phyloP scores from a whole-genome alignment of 805 yeast genomes.

The Pichia exigua region DNA sequence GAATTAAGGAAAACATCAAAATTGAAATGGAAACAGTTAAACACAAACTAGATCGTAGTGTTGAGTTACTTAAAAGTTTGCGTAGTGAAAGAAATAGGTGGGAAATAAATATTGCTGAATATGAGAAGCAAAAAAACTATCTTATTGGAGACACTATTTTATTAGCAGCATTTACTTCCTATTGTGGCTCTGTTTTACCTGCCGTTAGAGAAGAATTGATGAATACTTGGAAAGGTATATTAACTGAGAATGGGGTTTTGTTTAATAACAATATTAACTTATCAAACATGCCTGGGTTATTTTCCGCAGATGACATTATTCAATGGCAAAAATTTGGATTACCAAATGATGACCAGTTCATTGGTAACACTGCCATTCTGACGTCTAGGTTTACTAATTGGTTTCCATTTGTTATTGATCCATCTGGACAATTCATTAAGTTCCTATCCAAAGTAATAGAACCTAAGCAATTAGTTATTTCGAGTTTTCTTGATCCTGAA shows the following conservation, averaged over 20 bases:
- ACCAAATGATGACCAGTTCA: constrained; percentile 48
- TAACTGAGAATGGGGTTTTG: constrained; percentile 31
- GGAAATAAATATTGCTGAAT: constrained; percentile 50
- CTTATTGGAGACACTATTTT: constrained; percentile 62
- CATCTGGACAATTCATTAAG: constrained; percentile 41
- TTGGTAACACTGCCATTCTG: constrained; percentile 58
- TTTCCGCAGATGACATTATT: constrained; percentile 33
- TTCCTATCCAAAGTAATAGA: constrained; percentile 30
- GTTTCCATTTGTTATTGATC: constrained; percentile 66
- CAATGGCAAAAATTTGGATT: constrained; percentile 49
- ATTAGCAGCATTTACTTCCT: constrained; percentile 52
- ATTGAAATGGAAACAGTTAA: constrained; percentile 59
- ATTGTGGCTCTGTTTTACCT: constrained; percentile 43
- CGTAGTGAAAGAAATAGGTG: constrained; percentile 67
- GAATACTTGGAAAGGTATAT: constrained; percentile 19
- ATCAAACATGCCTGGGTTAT: constrained; percentile 31
- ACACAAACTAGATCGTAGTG: constrained; percentile 53
- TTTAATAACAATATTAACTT: constrained; percentile 24
- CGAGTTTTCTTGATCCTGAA: constrained; percentile 67
- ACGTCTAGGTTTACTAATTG: constrained; percentile 15
- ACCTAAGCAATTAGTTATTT: constrained; percentile 36
- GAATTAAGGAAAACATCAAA: constrained; percentile 73
- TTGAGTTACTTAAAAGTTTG: constrained; percentile 52
- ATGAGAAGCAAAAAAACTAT: constrained; percentile 35
- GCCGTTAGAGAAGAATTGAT: constrained; percentile 27